Evolutionary conservation across 2,329 filamentous ascomycete genomes (phyloP).

Genomic region (Cladophialophora exuberans): DNA sequence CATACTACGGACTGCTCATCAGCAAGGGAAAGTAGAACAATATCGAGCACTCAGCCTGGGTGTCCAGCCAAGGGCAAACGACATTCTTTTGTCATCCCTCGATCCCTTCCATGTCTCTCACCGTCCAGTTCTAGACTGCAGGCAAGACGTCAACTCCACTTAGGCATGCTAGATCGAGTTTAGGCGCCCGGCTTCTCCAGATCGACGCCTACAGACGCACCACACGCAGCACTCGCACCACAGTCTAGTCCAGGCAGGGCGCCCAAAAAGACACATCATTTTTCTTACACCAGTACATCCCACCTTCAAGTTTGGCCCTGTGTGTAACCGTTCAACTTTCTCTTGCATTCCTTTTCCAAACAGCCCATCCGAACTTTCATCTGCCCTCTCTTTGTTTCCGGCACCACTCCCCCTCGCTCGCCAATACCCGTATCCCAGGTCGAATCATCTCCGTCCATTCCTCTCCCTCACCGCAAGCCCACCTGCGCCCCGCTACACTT

Average conservation of each 20-base stretch:
- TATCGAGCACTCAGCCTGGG: background rate
- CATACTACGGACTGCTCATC: background rate
- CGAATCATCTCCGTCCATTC: conserved; percentile 14
- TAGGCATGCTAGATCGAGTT: background rate
- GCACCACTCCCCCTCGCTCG: conserved; percentile 12
- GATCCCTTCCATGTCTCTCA: no score
- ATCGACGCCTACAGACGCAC: background rate
- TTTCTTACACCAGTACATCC: conserved; percentile 24
- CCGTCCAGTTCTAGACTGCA: background rate
- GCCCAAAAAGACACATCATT: conserved; percentile 32
- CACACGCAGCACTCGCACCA: no score
- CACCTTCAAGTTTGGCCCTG: conserved; percentile 7
- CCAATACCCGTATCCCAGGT: conserved; percentile 5
- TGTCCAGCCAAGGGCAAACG: background rate
- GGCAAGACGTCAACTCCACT: background rate
- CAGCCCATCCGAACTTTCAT: background rate
- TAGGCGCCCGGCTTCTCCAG: conserved; percentile 2
- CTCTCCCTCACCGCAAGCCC: conserved; percentile 26
- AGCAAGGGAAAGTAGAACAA: background rate
- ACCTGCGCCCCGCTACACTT: conserved; percentile 23
- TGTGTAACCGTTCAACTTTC: conserved; percentile 19
- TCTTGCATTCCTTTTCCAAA: conserved; percentile 1
- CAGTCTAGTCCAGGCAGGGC: no score
- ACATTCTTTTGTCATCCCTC: background rate
- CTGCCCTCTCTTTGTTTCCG: conserved; percentile 4